phyloP scores from a whole-genome alignment of 2,329 filamentous ascomycete species.

The Ceratocystiopsis sp. region DNA sequence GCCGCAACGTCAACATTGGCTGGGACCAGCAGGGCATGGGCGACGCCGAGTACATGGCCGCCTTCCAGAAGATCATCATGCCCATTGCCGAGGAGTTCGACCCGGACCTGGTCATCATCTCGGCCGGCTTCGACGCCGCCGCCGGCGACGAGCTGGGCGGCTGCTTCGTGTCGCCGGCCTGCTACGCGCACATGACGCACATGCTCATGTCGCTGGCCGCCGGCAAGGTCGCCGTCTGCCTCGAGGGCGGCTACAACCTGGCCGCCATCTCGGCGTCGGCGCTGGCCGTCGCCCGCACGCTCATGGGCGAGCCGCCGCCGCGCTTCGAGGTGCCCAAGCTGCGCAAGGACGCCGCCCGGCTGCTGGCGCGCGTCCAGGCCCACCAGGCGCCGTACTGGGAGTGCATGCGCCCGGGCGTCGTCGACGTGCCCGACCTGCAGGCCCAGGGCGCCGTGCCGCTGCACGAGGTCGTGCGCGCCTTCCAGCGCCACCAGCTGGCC shows the following conservation, averaged over 20 bases:
- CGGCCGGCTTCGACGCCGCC: constrained; percentile 90
- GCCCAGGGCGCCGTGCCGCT: constrained; percentile 43
- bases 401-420: constrained; percentile 58
- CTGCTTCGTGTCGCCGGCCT: constrained; percentile 78
- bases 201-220: constrained; percentile 93
- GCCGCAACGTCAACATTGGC: constrained; percentile 49
- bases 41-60: constrained; percentile 90
- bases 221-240: constrained; percentile 78
- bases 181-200: constrained; percentile 97
- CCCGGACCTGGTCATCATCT: constrained; percentile 87
- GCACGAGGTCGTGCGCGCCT: constrained; percentile 63
- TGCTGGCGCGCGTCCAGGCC: constrained; percentile 41
- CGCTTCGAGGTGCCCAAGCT: constrained; percentile 38
- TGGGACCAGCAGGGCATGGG: constrained; percentile 68
- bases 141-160: constrained; percentile 84
- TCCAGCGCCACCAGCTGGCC: constrained; percentile 55
- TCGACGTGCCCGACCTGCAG: constrained; percentile 34
- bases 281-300: constrained; percentile 72
- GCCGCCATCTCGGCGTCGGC: constrained; percentile 84
- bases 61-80: constrained; percentile 93
- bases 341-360: constrained; percentile 37
- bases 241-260: constrained; percentile 94
- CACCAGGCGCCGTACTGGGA: constrained; percentile 64
- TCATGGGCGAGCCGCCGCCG: constrained; percentile 87
- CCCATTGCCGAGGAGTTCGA: constrained; percentile 87